Conservation (phyloP, 2,329 filamentous ascomycete genomes). For the Xylaria sp. region DNA sequence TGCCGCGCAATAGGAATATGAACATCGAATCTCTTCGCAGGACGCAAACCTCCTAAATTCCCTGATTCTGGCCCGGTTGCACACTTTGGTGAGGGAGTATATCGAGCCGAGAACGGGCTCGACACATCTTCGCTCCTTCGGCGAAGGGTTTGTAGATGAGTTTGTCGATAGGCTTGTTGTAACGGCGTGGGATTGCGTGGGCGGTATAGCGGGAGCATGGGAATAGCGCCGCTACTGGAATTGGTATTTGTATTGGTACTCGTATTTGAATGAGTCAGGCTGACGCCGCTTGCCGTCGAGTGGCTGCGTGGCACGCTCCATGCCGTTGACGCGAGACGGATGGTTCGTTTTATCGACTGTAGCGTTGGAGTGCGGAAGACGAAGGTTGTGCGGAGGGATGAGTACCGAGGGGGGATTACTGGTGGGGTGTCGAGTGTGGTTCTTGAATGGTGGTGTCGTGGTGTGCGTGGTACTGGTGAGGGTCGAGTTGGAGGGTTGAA, state of each 20-base stretch:
- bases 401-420: conserved; percentile 41
- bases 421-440: conserved; percentile 27
- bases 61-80: background rate
- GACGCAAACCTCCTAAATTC: background rate
- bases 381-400: conserved; percentile 36
- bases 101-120: background rate
- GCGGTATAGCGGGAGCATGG: conserved; percentile 21
- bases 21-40: background rate
- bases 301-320: conserved; percentile 1
- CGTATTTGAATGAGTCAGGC: too few species aligned
- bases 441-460: background rate
- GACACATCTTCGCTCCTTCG: background rate
- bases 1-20: conserved; percentile 17
- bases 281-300: too few species aligned
- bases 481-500: background rate
- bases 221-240: background rate
- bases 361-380: conserved; percentile 33
- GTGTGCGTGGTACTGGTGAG: background rate
- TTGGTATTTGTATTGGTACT: too few species aligned
- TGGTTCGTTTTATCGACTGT: conserved; percentile 25
- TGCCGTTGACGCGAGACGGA: conserved; percentile 28
- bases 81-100: background rate
- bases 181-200: background rate
- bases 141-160: background rate
- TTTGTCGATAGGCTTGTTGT: background rate